A percentile compares a stretch with the other conserved stretches of the same genome.
Evolutionary conservation across 2,329 filamentous ascomycete genomes (phyloP).

Genomic region (Colletotrichum incanum): DNA sequence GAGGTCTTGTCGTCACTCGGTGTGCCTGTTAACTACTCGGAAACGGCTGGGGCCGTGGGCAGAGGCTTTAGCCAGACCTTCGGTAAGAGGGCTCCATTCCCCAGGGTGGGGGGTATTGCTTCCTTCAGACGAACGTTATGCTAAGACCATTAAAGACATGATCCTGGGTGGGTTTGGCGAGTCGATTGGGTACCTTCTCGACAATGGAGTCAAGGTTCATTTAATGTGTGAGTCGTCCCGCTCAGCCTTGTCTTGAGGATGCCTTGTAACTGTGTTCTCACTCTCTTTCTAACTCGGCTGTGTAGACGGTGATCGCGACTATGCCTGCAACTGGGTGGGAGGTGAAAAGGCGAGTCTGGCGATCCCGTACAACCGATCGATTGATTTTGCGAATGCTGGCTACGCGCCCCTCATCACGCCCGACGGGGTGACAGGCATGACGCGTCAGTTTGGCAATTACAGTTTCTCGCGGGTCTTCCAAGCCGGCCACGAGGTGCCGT

Average conservation of each 20-base stretch:
- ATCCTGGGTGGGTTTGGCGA: constrained; percentile 57
- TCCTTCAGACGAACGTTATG: constrained; percentile 12
- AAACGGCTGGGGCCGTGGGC: constrained; percentile 35
- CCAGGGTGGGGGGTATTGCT: neutral
- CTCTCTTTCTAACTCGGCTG: neutral
- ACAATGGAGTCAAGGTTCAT: constrained; percentile 71
- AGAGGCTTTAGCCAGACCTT: constrained; percentile 18
- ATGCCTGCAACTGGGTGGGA: constrained; percentile 70
- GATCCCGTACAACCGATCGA: constrained; percentile 57
- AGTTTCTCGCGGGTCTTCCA: constrained; percentile 73
- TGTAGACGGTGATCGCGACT: constrained; percentile 62
- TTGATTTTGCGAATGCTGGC: constrained; percentile 71
- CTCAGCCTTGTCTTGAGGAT: neutral
- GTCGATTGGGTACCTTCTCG: constrained; percentile 59
- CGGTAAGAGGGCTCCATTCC: constrained; percentile 8
- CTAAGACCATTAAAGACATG: constrained; percentile 47
- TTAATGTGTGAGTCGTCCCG: constrained; percentile 64
- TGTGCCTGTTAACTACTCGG: constrained; percentile 70
- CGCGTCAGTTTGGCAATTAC: constrained; percentile 79
- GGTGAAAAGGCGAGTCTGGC: constrained; percentile 75
- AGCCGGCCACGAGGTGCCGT: constrained; percentile 70
- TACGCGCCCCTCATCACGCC: constrained; percentile 77
- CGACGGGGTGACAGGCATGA: constrained; percentile 76
- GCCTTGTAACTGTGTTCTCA: neutral
- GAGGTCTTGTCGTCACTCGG: constrained; percentile 72